Conservation (phyloP, 495 filamentous ascomycete species). For the Cairneyella variabilis region DNA sequence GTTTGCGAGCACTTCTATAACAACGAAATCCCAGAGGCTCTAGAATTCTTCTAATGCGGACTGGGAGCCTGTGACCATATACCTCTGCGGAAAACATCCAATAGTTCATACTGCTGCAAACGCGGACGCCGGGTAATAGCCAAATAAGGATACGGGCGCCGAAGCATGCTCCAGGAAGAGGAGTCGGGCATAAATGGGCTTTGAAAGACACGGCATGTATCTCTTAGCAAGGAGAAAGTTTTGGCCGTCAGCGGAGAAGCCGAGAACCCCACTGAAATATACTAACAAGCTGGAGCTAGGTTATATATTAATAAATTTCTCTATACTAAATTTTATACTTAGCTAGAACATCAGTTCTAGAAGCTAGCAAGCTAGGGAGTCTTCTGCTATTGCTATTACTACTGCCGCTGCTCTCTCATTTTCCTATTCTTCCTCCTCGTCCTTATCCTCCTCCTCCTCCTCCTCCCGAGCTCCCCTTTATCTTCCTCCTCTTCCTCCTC, state of each 20-base stretch:
- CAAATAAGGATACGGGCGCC: not conserved
- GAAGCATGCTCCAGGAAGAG: not conserved
- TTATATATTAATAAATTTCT: not conserved
- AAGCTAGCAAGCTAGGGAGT: too few species aligned
- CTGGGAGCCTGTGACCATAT: not conserved
- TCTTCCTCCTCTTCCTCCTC: too few species aligned
- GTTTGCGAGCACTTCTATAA: too few species aligned
- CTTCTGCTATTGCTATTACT: too few species aligned
- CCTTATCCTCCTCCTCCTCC: too few species aligned
- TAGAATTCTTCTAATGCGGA: not conserved
- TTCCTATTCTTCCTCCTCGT: too few species aligned
- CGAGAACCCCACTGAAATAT: slow-evolving; percentile 6
- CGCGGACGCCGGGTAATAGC: not conserved
- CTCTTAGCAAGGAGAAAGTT: not conserved
- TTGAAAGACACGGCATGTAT: not conserved
- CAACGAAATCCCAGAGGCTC: not conserved
- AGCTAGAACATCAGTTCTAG: too few species aligned
- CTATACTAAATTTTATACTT: too few species aligned
- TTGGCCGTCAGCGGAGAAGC: not conserved
- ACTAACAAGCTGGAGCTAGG: slow-evolving; percentile 9
- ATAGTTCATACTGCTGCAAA: not conserved
- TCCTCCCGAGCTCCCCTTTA: too few species aligned
- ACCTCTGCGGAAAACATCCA: not conserved
- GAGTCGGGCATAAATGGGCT: not conserved
- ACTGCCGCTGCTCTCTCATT: too few species aligned